Conservation (phyloP, 345 rosid species). For the Ceriops tagal region DNA sequence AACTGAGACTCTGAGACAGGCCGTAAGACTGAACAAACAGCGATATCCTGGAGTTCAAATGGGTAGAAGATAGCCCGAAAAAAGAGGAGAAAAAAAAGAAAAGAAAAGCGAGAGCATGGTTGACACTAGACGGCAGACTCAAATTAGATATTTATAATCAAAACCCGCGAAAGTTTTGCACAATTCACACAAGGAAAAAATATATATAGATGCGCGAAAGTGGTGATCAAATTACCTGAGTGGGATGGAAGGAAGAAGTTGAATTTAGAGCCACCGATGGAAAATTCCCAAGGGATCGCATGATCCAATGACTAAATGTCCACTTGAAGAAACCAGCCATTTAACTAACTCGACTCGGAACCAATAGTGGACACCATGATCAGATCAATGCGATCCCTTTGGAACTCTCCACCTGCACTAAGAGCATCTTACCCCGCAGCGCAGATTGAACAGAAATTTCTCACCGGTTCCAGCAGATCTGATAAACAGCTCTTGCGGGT, state of each 20-base stretch:
- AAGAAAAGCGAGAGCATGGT: too few species aligned
- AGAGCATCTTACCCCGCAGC: not conserved
- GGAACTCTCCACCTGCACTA: constrained; percentile 59
- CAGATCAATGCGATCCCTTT: constrained; percentile 81
- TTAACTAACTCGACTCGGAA: not conserved
- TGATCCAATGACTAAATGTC: constrained; percentile 35
- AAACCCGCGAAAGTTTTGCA: too few species aligned
- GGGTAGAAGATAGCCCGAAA: too few species aligned
- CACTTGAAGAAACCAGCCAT: not conserved
- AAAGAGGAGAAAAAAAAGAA: too few species aligned
- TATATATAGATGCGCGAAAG: not conserved
- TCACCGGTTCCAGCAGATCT: not conserved
- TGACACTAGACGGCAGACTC: too few species aligned
- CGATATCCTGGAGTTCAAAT: too few species aligned
- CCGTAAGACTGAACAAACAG: too few species aligned
- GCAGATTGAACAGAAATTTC: not conserved
- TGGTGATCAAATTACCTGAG: constrained; percentile 13
- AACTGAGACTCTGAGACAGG: too few species aligned
- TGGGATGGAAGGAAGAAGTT: not conserved
- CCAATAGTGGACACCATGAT: not conserved
- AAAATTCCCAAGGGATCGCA: constrained; percentile 64
- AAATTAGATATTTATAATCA: too few species aligned
- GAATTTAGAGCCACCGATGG: constrained; percentile 39
- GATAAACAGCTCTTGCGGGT: not conserved
- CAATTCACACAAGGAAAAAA: not conserved